Conservation (phyloP, 805 yeast genomes). For the Pichia scutulata region DNA sequence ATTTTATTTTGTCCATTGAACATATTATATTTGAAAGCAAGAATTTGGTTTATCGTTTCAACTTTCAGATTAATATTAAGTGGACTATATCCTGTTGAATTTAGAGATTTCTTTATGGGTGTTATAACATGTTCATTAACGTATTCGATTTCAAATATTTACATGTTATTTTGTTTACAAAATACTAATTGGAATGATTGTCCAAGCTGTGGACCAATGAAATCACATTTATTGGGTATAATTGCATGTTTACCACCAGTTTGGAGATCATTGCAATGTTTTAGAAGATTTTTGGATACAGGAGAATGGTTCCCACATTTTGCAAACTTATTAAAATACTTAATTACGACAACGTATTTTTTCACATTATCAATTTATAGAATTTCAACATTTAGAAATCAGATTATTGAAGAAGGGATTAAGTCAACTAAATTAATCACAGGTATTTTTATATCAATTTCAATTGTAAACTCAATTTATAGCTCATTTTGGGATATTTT, state of each 20-base stretch:
- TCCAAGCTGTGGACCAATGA: conserved; percentile 64
- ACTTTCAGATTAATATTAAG: conserved; percentile 66
- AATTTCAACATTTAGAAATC: conserved; percentile 35
- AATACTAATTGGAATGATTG: conserved; percentile 59
- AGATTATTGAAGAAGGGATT: not conserved
- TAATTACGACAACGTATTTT: conserved; percentile 58
- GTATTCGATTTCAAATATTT: conserved; percentile 76
- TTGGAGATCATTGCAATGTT: conserved; percentile 86
- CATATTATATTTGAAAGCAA: conserved; percentile 46
- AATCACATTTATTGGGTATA: conserved; percentile 73
- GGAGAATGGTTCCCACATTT: conserved; percentile 96
- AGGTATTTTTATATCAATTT: conserved; percentile 63
- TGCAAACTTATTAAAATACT: conserved; percentile 77
- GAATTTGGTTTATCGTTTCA: conserved; percentile 71
- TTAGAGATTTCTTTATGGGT: conserved; percentile 87
- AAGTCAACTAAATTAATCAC: conserved; percentile 20
- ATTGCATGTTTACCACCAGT: conserved; percentile 76
- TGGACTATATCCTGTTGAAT: conserved; percentile 91
- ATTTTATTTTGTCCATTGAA: conserved; percentile 57
- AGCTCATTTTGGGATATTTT: conserved; percentile 81
- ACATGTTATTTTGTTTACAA: conserved; percentile 79
- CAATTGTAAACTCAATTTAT: conserved; percentile 60
- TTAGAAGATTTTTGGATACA: conserved; percentile 84
- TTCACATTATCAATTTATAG: conserved; percentile 71
- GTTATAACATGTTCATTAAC: conserved; percentile 85